These are phyloP conservation scores for Psilocybe azurescens DNA, from an alignment of 768 basidiomycete species.

Conservation along the genomic window DNA sequence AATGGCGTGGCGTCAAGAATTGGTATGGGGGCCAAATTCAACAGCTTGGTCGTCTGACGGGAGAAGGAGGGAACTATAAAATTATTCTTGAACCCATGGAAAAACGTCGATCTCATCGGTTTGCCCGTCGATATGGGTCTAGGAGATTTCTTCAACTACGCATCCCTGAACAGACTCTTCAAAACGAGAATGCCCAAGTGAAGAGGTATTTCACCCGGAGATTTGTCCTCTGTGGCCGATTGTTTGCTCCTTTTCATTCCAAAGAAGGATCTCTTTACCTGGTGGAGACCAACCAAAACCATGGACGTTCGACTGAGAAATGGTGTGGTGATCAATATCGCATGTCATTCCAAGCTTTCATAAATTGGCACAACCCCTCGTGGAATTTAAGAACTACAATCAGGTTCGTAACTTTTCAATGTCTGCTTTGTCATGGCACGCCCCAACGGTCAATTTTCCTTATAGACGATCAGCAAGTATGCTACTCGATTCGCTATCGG, in stretches of 20 bases:
- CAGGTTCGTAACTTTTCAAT: slow-evolving; percentile 53
- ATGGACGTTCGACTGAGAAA: slow-evolving; percentile 36
- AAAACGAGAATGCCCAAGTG: slow-evolving; percentile 36
- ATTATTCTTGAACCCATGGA: slow-evolving; percentile 63
- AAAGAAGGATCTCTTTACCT: slow-evolving; percentile 70
- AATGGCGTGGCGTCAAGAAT: slow-evolving; percentile 48
- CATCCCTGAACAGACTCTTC: slow-evolving; percentile 45
- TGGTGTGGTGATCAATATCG: slow-evolving; percentile 56
- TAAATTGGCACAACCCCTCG: slow-evolving; percentile 69
- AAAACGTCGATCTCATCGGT: slow-evolving; percentile 64
- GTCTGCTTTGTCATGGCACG: not conserved
- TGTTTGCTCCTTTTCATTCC: slow-evolving; percentile 64
- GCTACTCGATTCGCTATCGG: slow-evolving; percentile 67
- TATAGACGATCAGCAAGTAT: slow-evolving; percentile 71
- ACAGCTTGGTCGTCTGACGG: slow-evolving; percentile 49
- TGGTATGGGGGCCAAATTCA: slow-evolving; percentile 80
- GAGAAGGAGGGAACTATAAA: slow-evolving; percentile 33
- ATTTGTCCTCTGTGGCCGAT: slow-evolving; percentile 69
- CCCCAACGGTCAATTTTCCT: not conserved
- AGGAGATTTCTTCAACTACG: slow-evolving; percentile 64
- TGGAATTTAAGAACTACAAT: slow-evolving; percentile 41
- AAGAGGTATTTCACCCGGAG: slow-evolving; percentile 45
- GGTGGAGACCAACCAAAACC: slow-evolving; percentile 61
- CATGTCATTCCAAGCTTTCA: slow-evolving; percentile 49
- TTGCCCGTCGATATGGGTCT: slow-evolving; percentile 70